Evolutionary conservation across 805 yeast species (phyloP).

Genomic region (Diddensiella transvaalensis): DNA sequence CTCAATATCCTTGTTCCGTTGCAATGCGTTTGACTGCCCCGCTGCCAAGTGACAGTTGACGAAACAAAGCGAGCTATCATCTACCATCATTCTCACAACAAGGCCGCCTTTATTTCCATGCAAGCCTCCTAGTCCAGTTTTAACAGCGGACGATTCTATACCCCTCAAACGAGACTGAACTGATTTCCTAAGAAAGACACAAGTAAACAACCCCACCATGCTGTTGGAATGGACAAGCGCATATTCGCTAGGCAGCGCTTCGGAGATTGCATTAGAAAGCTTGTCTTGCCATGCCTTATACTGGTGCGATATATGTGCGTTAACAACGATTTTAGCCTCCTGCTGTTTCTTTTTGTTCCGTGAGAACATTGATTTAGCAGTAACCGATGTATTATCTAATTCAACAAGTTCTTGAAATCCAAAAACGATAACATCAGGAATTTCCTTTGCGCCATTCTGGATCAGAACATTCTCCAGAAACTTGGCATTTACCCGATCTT

Average conservation of each 20-base stretch:
- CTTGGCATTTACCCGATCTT: slow-evolving; percentile 16
- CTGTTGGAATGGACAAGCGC: slow-evolving; percentile 69
- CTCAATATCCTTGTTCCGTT: slow-evolving; percentile 82
- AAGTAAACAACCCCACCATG: slow-evolving; percentile 75
- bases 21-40: slow-evolving; percentile 74
- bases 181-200: slow-evolving; percentile 60
- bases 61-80: slow-evolving; percentile 70
- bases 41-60: slow-evolving; percentile 91
- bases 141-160: slow-evolving; percentile 70
- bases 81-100: slow-evolving; percentile 61
- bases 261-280: slow-evolving; percentile 25
- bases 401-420: slow-evolving; percentile 92
- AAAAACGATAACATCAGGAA: slow-evolving; percentile 69
- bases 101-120: slow-evolving; percentile 75
- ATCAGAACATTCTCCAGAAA: slow-evolving; percentile 20
- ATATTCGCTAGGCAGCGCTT: slow-evolving; percentile 37
- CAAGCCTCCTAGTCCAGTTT: slow-evolving; percentile 93
- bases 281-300: slow-evolving; percentile 35
- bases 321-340: slow-evolving; percentile 41
- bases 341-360: slow-evolving; percentile 42
- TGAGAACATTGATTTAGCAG: slow-evolving; percentile 49
- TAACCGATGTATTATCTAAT: slow-evolving; percentile 75
- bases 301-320: slow-evolving; percentile 28
- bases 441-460: slow-evolving; percentile 26
- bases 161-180: slow-evolving; percentile 52